phyloP scores from a whole-genome alignment of 495 filamentous ascomycete genomes.

The Aspergillus carlsbadensis region DNA sequence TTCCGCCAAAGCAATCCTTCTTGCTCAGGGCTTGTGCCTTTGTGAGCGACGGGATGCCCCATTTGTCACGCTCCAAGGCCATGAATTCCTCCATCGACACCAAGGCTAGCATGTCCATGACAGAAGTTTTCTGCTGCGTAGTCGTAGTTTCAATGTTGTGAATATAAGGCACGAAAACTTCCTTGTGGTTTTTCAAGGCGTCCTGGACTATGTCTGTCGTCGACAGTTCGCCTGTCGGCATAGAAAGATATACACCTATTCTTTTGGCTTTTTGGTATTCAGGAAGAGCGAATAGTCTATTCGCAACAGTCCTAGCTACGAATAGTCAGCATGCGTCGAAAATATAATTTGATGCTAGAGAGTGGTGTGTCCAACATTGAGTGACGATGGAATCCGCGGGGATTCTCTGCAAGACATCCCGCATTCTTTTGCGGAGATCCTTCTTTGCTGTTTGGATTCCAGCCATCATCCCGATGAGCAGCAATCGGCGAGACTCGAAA shows the following conservation, averaged over 20 bases:
- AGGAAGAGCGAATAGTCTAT: constrained; percentile 56
- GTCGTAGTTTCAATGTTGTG: constrained; percentile 53
- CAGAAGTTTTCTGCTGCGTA: constrained; percentile 47
- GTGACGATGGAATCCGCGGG: constrained; percentile 53
- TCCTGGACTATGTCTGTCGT: constrained; percentile 78
- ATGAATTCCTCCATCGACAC: constrained; percentile 71
- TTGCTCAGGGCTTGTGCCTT: constrained; percentile 58
- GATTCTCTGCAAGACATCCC: constrained; percentile 56
- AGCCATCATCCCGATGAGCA: constrained; percentile 37
- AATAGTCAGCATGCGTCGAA: constrained; percentile 17
- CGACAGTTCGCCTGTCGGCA: constrained; percentile 80
- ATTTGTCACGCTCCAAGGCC: constrained; percentile 70
- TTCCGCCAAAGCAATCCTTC: constrained; percentile 66
- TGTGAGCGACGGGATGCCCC: constrained; percentile 86
- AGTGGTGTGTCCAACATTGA: constrained; percentile 57
- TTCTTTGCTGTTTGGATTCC: constrained; percentile 65
- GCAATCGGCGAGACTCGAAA: background rate
- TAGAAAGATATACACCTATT: constrained; percentile 88
- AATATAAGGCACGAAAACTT: constrained; percentile 89
- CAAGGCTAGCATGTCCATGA: constrained; percentile 94
- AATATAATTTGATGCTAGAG: constrained; percentile 3
- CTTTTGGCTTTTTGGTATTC: constrained; percentile 69
- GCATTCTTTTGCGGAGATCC: constrained; percentile 69
- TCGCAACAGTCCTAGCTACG: constrained; percentile 58
- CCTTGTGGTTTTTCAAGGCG: constrained; percentile 73